Evolutionary conservation across 352 stramenopile species (phyloP).

Genomic region (Phytophthora europaea): DNA sequence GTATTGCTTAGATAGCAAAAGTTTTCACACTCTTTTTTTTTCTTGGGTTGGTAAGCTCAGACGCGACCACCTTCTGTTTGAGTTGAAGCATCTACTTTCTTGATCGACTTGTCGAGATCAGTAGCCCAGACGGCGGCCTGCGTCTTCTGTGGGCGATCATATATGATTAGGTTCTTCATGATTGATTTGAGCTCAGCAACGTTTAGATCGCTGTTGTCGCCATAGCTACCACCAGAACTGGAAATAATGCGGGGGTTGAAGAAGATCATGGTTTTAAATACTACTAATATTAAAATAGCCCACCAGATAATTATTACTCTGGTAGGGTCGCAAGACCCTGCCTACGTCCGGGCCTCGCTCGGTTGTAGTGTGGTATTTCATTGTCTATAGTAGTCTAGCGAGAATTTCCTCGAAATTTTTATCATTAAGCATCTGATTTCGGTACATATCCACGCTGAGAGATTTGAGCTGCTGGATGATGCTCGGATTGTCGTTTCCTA

Average conservation of each 20-base stretch:
- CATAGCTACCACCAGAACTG: conserved; percentile 14
- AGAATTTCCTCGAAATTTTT: conserved; percentile 31
- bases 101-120: conserved; percentile 12
- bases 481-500: too few relatives aligned
- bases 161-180: conserved; percentile 24
- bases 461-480: not conserved
- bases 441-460: conserved; percentile 29
- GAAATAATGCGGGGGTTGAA: conserved; percentile 23
- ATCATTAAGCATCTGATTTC: conserved; percentile 24
- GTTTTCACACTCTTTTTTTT: conserved; percentile 16
- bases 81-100: conserved; percentile 8
- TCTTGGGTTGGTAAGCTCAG: conserved; percentile 18
- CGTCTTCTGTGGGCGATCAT: conserved; percentile 17
- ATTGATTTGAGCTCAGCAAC: conserved; percentile 16
- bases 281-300: too few relatives aligned
- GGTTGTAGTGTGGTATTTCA: too few relatives aligned
- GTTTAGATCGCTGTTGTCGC: conserved; percentile 14
- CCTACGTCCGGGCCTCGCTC: too few relatives aligned
- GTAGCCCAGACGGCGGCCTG: conserved; percentile 18
- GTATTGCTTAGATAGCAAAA: conserved; percentile 8
- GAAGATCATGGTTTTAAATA: conserved; percentile 6
- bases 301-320: too few relatives aligned
- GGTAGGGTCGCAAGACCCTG: too few relatives aligned
- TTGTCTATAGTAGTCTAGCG: conserved; percentile 20
- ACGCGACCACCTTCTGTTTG: conserved; percentile 1